phyloP scores from a whole-genome alignment of 192 early-diverging fungal genomes.

The Cladochytrium replicatum region DNA sequence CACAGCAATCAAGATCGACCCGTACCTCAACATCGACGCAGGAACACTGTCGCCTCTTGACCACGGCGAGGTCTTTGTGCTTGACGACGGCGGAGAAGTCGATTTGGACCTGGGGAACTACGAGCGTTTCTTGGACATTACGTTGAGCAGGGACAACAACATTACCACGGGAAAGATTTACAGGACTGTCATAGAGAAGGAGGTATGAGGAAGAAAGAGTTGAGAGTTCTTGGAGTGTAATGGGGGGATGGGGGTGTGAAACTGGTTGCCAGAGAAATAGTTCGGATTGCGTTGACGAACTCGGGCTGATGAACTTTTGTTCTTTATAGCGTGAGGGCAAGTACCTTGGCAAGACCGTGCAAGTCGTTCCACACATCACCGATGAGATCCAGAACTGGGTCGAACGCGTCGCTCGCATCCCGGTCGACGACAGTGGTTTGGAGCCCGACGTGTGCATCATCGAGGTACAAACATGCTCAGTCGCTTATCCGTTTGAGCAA shows the following conservation, averaged over 20 bases:
- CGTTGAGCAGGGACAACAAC: slow-evolving; percentile 92
- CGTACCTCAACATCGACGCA: slow-evolving; percentile 98
- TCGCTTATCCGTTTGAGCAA: neutral
- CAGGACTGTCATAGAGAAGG: slow-evolving; percentile 87
- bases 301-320: slow-evolving; percentile 9
- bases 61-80: slow-evolving; percentile 98
- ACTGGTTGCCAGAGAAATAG: neutral
- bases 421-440: slow-evolving; percentile 70
- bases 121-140: slow-evolving; percentile 93
- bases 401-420: slow-evolving; percentile 83
- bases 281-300: neutral
- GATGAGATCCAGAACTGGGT: slow-evolving; percentile 97
- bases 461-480: slow-evolving; percentile 46
- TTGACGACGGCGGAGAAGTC: slow-evolving; percentile 97
- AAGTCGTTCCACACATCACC: slow-evolving; percentile 97
- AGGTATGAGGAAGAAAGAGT: too few relatives aligned
- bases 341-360: slow-evolving; percentile 97
- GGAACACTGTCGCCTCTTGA: slow-evolving; percentile 94
- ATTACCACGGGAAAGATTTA: slow-evolving; percentile 99
- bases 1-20: slow-evolving; percentile 98
- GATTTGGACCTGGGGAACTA: slow-evolving; percentile 99
- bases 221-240: neutral
- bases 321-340: slow-evolving; percentile 73
- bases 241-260: neutral
- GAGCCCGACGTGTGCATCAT: slow-evolving; percentile 96